Percentiles rank a stretch among this genome's conserved stretches.
These are phyloP conservation scores for Massospora cicadina DNA, from an alignment of 371 early-diverging fungal species.

Conservation along the genomic window DNA sequence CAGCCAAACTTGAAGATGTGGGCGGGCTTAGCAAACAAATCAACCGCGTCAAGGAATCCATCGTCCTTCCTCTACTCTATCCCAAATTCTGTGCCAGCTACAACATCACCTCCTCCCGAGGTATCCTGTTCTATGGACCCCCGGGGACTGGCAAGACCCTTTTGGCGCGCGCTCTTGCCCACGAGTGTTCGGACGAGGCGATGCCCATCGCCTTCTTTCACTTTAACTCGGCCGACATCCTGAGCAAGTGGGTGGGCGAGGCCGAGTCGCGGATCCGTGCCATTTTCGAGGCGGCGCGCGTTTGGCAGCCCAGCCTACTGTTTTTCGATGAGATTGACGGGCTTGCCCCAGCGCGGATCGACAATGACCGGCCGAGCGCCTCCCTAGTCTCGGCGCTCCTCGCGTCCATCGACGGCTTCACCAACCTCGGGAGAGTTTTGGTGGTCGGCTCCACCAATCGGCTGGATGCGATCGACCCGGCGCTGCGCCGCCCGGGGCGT, in stretches of 20 bases:
- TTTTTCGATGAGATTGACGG: slow-evolving; percentile 99
- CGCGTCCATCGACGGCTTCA: slow-evolving; percentile 89
- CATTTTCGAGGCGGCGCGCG: slow-evolving; percentile 67
- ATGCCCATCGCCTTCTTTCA: slow-evolving; percentile 38
- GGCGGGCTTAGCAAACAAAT: slow-evolving; percentile 37
- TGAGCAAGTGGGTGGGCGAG: slow-evolving; percentile 73
- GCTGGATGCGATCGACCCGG: slow-evolving; percentile 53
- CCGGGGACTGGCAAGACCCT: slow-evolving; percentile 79
- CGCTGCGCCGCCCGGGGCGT: slow-evolving; percentile 68
- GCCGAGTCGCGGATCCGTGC: slow-evolving; percentile 55
- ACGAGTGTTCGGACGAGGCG: slow-evolving; percentile 32
- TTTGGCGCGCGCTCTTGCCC: slow-evolving; percentile 50
- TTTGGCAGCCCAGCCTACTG: slow-evolving; percentile 80
- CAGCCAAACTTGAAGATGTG: slow-evolving; percentile 15
- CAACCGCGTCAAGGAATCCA: slow-evolving; percentile 47
- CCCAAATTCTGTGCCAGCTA: slow-evolving; percentile 44
- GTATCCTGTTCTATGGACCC: slow-evolving; percentile 88
- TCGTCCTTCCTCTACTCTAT: slow-evolving; percentile 52
- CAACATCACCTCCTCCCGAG: slow-evolving; percentile 39
- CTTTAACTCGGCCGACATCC: slow-evolving; percentile 58
- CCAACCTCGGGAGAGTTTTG: slow-evolving; percentile 24
- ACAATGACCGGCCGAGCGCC: slow-evolving; percentile 19
- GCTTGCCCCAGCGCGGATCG: slow-evolving; percentile 79
- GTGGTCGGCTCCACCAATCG: slow-evolving; percentile 83
- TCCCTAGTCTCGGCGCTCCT: slow-evolving; percentile 83